Conservation (phyloP, 1,139 yeast species). For the Arxiozyma heterogenica region DNA sequence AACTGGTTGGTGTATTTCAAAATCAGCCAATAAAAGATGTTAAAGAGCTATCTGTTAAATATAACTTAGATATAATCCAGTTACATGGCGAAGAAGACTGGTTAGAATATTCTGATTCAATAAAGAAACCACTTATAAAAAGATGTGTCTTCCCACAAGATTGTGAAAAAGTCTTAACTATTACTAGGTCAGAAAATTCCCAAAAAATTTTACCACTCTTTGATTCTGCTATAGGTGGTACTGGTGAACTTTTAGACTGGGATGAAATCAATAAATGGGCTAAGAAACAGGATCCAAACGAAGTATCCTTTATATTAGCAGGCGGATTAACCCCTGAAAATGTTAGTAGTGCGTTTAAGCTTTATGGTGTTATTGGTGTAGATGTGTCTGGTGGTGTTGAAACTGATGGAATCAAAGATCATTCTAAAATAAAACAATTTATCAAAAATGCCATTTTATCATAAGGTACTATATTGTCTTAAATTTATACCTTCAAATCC, state of each 20-base stretch:
- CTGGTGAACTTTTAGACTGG: constrained; percentile 78
- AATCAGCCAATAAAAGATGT: constrained; percentile 69
- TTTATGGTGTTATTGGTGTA: constrained; percentile 61
- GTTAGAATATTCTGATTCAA: constrained; percentile 34
- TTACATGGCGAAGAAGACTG: constrained; percentile 80
- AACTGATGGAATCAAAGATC: constrained; percentile 63
- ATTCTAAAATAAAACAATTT: constrained; percentile 49
- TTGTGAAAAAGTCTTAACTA: constrained; percentile 19
- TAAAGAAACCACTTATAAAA: constrained; percentile 57
- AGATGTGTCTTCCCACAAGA: constrained; percentile 63
- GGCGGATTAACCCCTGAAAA: constrained; percentile 82
- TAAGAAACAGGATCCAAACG: constrained; percentile 8
- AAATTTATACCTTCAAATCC: not conserved
- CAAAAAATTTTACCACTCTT: constrained; percentile 51
- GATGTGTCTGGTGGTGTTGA: constrained; percentile 97
- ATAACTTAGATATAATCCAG: constrained; percentile 69
- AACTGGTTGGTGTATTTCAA: constrained; percentile 79
- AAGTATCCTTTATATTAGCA: constrained; percentile 55
- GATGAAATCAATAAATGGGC: constrained; percentile 37
- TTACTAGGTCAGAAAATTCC: constrained; percentile 9
- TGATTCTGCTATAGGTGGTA: constrained; percentile 90
- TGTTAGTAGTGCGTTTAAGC: constrained; percentile 43
- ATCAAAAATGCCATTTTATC: not conserved
- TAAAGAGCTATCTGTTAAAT: constrained; percentile 36
- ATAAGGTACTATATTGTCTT: not conserved